A percentile compares a stretch with the other conserved stretches of the same genome.
Evolutionary conservation across 306 rosid genomes (phyloP).

Genomic region (Cucumis sativus): DNA sequence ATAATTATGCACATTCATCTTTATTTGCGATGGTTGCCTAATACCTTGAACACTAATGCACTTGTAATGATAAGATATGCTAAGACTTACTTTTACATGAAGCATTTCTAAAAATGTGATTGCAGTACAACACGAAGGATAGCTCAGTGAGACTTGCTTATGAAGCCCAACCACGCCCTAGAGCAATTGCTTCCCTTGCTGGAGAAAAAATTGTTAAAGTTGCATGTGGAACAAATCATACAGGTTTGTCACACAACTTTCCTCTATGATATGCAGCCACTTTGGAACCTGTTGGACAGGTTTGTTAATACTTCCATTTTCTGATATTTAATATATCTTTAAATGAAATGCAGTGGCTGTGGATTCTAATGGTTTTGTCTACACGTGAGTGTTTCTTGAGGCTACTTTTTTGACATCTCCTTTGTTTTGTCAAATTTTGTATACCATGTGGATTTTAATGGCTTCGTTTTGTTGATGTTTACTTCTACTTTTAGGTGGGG

Average conservation of each 20-base stretch:
- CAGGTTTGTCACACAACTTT: conserved; percentile 32
- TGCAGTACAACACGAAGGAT: conserved; percentile 90
- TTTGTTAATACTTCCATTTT: not conserved
- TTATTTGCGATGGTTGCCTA: not conserved
- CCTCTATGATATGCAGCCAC: not conserved
- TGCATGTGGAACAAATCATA: conserved; percentile 92
- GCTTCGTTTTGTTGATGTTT: not conserved
- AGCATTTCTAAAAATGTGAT: conserved; percentile 16
- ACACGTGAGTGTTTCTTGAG: conserved; percentile 57
- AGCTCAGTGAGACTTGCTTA: conserved; percentile 88
- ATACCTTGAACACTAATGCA: not conserved
- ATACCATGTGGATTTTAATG: not conserved
- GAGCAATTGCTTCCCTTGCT: conserved; percentile 68
- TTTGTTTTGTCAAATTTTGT: not conserved
- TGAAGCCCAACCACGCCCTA: conserved; percentile 96
- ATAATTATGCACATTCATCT: not conserved
- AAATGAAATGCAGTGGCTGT: conserved; percentile 61
- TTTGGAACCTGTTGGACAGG: not conserved
- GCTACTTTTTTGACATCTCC: not conserved
- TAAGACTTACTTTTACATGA: not conserved
- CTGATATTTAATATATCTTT: conserved; percentile 4
- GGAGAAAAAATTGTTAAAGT: conserved; percentile 80
- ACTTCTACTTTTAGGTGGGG: conserved; percentile 67
- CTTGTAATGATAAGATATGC: not conserved
- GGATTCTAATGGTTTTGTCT: conserved; percentile 77